Conservation (phyloP, 1,284 basidiomycete genomes). For the Sporisorium iseilematis-ciliati region DNA sequence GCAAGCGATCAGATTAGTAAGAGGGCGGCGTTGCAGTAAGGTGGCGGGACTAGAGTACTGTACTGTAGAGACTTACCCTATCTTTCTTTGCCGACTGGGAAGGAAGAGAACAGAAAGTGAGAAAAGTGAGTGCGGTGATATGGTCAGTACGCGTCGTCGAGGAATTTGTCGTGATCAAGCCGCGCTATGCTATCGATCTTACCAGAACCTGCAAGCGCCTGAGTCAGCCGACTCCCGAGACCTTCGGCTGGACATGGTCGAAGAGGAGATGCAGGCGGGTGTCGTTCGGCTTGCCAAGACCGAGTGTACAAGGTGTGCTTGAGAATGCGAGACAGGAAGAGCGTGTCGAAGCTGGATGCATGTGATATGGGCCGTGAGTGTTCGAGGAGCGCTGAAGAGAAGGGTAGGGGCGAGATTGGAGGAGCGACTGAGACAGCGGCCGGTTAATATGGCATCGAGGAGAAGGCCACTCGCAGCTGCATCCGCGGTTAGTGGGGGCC, state of each 20-base stretch:
- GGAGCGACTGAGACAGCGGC: neutral
- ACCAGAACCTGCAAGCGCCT: conserved; percentile 14
- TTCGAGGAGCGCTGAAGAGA: neutral
- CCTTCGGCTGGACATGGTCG: neutral
- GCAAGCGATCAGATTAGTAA: neutral
- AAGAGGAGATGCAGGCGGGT: neutral
- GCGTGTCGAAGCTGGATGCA: neutral
- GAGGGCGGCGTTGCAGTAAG: too few species aligned
- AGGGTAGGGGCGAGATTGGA: neutral
- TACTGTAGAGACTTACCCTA: conserved; percentile 23
- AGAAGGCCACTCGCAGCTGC: neutral
- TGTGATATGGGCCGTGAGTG: neutral
- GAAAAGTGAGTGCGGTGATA: too few species aligned
- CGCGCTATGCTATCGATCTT: neutral
- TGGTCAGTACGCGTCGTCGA: conserved; percentile 11
- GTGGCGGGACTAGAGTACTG: too few species aligned
- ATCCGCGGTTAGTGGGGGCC: neutral
- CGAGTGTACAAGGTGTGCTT: neutral
- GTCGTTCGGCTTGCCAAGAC: neutral
- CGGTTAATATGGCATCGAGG: neutral
- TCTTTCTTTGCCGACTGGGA: conserved; percentile 41
- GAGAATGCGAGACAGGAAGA: neutral
- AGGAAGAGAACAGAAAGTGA: neutral
- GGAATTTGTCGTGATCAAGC: neutral
- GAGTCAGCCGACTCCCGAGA: neutral